Evolutionary conservation across 1,139 yeast species (phyloP), one percentile per base, ranked within the genome.

Genomic region (Debaryomyces udenii): DNA sequence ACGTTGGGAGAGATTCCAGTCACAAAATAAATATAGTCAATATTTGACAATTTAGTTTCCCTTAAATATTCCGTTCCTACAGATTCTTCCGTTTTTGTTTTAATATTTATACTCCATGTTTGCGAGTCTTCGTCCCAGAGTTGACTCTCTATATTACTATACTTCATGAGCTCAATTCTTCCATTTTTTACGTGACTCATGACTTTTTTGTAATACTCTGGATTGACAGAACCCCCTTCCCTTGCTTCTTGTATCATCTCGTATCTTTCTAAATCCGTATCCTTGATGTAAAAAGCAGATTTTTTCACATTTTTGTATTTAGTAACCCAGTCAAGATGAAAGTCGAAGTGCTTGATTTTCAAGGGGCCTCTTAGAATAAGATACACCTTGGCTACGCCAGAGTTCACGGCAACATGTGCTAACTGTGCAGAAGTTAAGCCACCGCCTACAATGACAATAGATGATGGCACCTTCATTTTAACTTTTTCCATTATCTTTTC

Each of bases 301-400:
- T 68, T 68, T 46, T 68, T 68, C 22, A 69, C 68, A 40, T 68
- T 70, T 46, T 68, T 68, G 49, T 72, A 74, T 47, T 74, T 74
- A 14, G 79, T 70, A n/a, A 74, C 78, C 79, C 79, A 74, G 44
- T 74, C 79, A 35, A 74, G 56, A 47, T 73, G 78, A 50, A 74
- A 74, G 46, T 74, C 80, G 53, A 74, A 74, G 47, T 74, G 79
- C 50, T 74, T 74, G 35, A 74, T 65, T 46, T 72, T 74, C 34
- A 73, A 45, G 3, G 65, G 61, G 0, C 77, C 74, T 39, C 79
- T 58, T 15, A 70, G 51, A 10, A 74, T 43, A 7, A 72, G 57
- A 33, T 63, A 61, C 0, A 72, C 68, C 17, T 62, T 60, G 4
- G 50, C 47, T 9, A 72, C 56, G 0, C 70, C 71, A 6, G 52